A percentile compares a stretch with the other conserved stretches of the same genome.
Conservation (phyloP, 2,329 filamentous ascomycete genomes). For the Cytospora mali region DNA sequence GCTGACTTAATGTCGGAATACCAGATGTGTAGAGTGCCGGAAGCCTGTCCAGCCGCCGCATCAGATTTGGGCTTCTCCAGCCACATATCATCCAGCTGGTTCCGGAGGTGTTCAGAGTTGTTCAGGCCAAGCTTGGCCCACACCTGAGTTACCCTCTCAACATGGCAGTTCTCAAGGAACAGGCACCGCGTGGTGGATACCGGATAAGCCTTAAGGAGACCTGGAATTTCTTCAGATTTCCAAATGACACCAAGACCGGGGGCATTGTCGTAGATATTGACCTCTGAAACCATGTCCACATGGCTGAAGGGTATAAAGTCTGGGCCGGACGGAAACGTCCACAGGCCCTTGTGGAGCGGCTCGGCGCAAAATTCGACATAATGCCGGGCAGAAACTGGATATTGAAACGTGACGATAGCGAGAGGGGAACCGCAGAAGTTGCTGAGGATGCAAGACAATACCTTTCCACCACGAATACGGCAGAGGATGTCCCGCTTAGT, state of each 20-base stretch:
- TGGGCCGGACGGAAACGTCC: neutral
- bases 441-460: neutral
- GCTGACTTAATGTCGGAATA: slow-evolving; percentile 12
- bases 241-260: neutral
- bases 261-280: neutral
- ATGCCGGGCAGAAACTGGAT: neutral
- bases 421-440: neutral
- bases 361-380: neutral
- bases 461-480: neutral
- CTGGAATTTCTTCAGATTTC: neutral
- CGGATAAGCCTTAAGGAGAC: neutral
- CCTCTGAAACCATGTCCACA: neutral
- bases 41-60: neutral
- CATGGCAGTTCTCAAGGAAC: neutral
- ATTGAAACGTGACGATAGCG: neutral
- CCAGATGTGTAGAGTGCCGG: slow-evolving; percentile 18
- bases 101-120: neutral
- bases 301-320: neutral
- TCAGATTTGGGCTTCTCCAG: neutral
- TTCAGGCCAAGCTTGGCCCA: neutral
- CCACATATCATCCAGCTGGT: slow-evolving; percentile 24
- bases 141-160: neutral
- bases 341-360: neutral
- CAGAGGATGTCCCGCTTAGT: neutral
- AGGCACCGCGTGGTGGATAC: neutral